These are phyloP conservation scores for Pseudocercospora pini-densiflorae DNA, from an alignment of 2,329 filamentous ascomycete genomes.

Conservation along the genomic window DNA sequence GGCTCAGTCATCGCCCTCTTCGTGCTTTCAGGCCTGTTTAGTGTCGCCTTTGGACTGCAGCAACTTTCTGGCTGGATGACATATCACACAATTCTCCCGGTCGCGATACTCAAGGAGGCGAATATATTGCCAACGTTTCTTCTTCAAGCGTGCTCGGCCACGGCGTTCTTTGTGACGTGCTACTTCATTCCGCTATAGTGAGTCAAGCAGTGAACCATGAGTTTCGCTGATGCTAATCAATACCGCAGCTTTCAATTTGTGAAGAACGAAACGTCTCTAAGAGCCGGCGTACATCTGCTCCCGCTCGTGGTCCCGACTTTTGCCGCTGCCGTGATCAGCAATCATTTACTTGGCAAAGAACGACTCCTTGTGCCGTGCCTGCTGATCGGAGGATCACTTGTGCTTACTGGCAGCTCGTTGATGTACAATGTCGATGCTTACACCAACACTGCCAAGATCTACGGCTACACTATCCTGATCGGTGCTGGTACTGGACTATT, in stretches of 20 bases:
- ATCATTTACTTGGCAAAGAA: not conserved
- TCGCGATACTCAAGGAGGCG: conserved; percentile 51
- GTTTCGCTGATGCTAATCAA: not conserved
- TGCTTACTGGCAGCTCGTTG: conserved; percentile 19
- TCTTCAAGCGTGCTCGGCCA: conserved; percentile 39
- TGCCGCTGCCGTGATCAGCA: conserved; percentile 10
- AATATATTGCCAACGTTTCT: conserved; percentile 52
- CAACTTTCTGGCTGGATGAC: conserved; percentile 41
- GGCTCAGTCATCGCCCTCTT: conserved; percentile 54
- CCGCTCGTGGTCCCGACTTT: conserved; percentile 34
- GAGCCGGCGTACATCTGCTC: conserved; percentile 48
- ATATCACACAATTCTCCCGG: conserved; percentile 42
- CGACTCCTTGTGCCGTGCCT: conserved; percentile 13
- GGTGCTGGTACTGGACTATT: conserved; percentile 18
- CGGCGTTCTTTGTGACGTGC: conserved; percentile 36
- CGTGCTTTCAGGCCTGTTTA: conserved; percentile 51
- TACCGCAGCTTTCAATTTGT: conserved; percentile 56
- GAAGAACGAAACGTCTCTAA: conserved; percentile 47
- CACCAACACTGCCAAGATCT: conserved; percentile 18
- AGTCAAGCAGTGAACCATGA: not conserved
- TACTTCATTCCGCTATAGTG: conserved; percentile 58
- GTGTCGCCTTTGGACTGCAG: conserved; percentile 52
- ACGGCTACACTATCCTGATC: conserved; percentile 21
- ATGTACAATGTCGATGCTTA: conserved; percentile 19
- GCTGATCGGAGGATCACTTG: conserved; percentile 18